Base-by-base conservation (phyloP, 2,329 filamentous ascomycete species). In the Pestalotiopsis sp. region DNA sequence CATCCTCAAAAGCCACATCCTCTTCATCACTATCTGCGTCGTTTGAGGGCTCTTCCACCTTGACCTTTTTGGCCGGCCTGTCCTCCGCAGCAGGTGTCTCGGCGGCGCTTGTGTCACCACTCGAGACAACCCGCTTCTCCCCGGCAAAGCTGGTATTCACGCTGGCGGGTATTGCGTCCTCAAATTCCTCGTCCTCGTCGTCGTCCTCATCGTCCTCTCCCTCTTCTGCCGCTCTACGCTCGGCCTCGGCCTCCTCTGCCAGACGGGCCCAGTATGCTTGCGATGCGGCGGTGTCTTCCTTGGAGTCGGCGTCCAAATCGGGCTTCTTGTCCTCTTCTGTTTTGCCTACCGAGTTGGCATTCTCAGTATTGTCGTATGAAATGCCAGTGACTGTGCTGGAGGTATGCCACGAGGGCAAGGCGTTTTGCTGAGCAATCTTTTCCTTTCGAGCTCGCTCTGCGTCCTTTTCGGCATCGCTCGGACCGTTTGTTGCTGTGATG, bases 381-480 rank as follows among this genome's bases (percentile, higher is more conserved):
- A 89, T 85, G 64, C 89, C 88, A 4, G 85, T 89, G 62, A 93
- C 87, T 2, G 91, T 93, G 71, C 90, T 92, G 68, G 91, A 87
- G 0, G 89, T 88, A 81, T 93, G 92, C 90, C 92, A 93, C 9
- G 85, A 82, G 2, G 92, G 92, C 70, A 94, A 80, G 7, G 88
- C 90, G 75, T 94, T 94, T 75, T 93, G 90, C 72, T 85, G 83
- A 1, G 90, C 88, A 71, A 90, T 84, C 78, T 89, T 88, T 75
- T 91, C 90, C 76, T 90, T 91, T 60, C 86, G 85, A n/a, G 85
- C 86, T 68, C 86, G 84, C 74, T 92, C 91, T 41, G 88, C 89
- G 45, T 87, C 87, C 76, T 88, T 87, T 74, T 92, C 90, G 64
- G 90, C 91, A 72, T 91, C 90, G 12, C 89, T 88, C 5, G 87